Conservation (phyloP, 2,329 filamentous ascomycete genomes). For the Alternaria sp. region DNA sequence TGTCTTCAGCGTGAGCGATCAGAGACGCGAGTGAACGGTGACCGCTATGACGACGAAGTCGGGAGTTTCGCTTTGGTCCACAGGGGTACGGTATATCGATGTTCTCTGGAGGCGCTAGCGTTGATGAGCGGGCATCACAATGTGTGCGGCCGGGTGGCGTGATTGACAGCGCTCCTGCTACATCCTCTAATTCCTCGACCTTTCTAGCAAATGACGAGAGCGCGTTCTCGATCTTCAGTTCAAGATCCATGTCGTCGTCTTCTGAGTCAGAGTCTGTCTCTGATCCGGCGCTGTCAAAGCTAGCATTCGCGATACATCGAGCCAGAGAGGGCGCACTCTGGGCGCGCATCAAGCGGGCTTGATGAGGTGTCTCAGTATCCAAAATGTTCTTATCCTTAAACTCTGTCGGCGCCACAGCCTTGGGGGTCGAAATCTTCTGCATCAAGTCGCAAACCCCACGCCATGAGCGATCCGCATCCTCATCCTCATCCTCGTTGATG, state of each 20-base stretch:
- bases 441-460: neutral
- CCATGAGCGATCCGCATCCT: neutral
- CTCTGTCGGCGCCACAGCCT: neutral
- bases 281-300: neutral
- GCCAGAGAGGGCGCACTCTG: conserved; percentile 3
- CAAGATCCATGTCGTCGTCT: neutral
- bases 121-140: too few species aligned
- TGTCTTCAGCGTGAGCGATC: neutral
- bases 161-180: neutral
- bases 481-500: neutral
- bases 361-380: neutral
- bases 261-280: neutral
- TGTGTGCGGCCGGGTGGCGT: neutral
- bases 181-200: neutral
- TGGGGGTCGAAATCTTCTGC: neutral
- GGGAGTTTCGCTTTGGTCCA: neutral
- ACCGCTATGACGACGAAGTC: neutral
- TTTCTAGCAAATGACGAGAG: neutral
- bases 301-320: conserved; percentile 4
- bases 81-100: neutral
- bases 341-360: neutral
- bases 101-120: neutral
- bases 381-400: neutral
- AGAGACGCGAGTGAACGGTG: neutral
- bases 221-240: neutral